Conservation (phyloP, 306 rosid species). For the Corylus heterophylla region DNA sequence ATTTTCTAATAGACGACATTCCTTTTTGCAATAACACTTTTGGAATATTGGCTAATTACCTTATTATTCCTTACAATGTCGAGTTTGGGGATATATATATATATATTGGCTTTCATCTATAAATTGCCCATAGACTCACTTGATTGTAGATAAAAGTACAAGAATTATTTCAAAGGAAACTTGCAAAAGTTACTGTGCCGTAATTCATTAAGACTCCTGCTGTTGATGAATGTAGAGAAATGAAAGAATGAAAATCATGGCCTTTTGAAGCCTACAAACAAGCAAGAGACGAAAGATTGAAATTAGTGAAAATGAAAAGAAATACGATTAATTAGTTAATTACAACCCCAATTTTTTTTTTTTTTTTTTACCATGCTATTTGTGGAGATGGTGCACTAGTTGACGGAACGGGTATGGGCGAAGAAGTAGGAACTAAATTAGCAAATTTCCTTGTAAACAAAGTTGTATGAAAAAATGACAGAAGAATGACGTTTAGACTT, state of each 20-base stretch:
- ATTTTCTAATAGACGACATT: too few relatives aligned
- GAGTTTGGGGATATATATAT: background rate
- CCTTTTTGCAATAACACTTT: background rate
- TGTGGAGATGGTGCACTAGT: slow-evolving; percentile 36
- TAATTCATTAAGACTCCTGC: too few relatives aligned
- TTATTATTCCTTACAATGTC: background rate
- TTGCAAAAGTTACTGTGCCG: background rate
- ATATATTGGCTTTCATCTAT: too few relatives aligned
- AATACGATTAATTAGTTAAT: background rate
- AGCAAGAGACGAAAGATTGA: slow-evolving; percentile 7
- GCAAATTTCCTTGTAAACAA: slow-evolving; percentile 36
- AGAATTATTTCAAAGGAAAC: too few relatives aligned
- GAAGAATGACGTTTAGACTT: too few relatives aligned
- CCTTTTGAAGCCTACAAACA: slow-evolving; percentile 42
- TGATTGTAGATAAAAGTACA: too few relatives aligned
- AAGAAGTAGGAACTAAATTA: slow-evolving; percentile 27
- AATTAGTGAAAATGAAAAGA: too few relatives aligned
- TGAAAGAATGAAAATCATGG: slow-evolving; percentile 31
- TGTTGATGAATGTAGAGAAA: slow-evolving; percentile 26
- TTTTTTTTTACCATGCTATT: slow-evolving; percentile 40
- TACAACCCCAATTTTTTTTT: background rate
- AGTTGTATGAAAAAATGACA: too few relatives aligned
- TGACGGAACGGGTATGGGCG: slow-evolving; percentile 24
- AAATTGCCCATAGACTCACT: too few relatives aligned
- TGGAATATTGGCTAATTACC: background rate